These are phyloP conservation scores for Tuber calosporum DNA, from an alignment of 495 filamentous ascomycete genomes.

Conservation along the genomic window DNA sequence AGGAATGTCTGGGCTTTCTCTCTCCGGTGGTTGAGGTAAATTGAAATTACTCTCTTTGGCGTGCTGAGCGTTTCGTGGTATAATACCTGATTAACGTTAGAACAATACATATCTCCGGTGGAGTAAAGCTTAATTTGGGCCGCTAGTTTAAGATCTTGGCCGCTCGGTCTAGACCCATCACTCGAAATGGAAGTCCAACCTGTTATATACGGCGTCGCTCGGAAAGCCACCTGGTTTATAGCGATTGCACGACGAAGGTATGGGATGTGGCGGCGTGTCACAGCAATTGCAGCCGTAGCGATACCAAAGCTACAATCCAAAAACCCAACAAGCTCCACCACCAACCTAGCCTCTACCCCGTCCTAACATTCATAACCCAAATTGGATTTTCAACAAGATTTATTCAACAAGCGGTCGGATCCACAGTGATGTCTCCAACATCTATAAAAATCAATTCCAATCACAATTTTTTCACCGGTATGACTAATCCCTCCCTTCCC, in stretches of 20 bases:
- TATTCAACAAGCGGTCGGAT: background rate
- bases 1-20: background rate
- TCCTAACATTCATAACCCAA: background rate
- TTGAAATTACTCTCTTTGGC: background rate
- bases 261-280: background rate
- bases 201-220: background rate
- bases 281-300: background rate
- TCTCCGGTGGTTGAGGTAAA: too few species aligned
- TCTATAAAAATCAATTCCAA: slow-evolving; percentile 1
- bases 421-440: background rate
- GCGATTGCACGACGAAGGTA: background rate
- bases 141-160: background rate
- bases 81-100: background rate
- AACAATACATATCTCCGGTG: background rate
- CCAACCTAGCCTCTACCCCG: background rate
- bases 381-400: background rate
- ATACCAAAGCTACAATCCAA: background rate
- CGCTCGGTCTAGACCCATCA: background rate
- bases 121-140: background rate
- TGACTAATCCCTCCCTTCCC: background rate
- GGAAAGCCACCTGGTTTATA: background rate
- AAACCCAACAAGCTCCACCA: background rate
- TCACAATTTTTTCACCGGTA: background rate
- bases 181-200: background rate
- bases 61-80: background rate